These are phyloP conservation scores for Monosporascus sp. DNA, from an alignment of 2,329 filamentous ascomycete species.

Conservation along the genomic window DNA sequence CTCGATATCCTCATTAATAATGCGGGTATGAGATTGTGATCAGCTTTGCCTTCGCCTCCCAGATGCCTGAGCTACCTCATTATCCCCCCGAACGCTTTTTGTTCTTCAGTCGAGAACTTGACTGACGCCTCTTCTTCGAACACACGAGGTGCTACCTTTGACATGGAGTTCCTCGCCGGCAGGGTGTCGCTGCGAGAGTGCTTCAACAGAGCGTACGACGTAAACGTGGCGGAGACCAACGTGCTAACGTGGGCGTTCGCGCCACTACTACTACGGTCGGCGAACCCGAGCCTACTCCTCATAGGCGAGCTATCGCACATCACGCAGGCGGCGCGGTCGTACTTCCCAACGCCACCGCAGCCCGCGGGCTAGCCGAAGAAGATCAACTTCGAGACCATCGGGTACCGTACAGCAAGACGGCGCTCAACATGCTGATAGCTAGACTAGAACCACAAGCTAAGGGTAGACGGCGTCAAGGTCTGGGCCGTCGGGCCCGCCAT, in stretches of 20 bases:
- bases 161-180: conserved; percentile 24
- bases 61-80: too few relatives aligned
- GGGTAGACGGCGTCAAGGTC: conserved; percentile 44
- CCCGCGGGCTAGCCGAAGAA: conserved; percentile 36
- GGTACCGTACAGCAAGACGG: conserved; percentile 35
- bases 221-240: conserved; percentile 44
- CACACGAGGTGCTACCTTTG: conserved; percentile 35
- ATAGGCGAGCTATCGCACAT: conserved; percentile 40
- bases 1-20: conserved; percentile 54
- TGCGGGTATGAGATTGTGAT: conserved; percentile 33
- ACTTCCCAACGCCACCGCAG: conserved; percentile 19
- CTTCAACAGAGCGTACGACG: conserved; percentile 41
- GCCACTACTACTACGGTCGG: conserved; percentile 40
- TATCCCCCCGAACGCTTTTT: too few relatives aligned
- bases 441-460: conserved; percentile 35
- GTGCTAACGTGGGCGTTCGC: conserved; percentile 33
- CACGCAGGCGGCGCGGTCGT: conserved; percentile 20
- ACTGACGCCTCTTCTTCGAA: not conserved
- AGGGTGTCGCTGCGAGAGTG: conserved; percentile 30
- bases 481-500: conserved; percentile 43
- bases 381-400: conserved; percentile 9
- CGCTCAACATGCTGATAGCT: conserved; percentile 44
- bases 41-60: too few relatives aligned
- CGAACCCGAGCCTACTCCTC: conserved; percentile 43
- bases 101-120: too few relatives aligned